phyloP scores from a whole-genome alignment of 225 moss, liverwort and hornwort species.

The Sphagnum contortum region DNA sequence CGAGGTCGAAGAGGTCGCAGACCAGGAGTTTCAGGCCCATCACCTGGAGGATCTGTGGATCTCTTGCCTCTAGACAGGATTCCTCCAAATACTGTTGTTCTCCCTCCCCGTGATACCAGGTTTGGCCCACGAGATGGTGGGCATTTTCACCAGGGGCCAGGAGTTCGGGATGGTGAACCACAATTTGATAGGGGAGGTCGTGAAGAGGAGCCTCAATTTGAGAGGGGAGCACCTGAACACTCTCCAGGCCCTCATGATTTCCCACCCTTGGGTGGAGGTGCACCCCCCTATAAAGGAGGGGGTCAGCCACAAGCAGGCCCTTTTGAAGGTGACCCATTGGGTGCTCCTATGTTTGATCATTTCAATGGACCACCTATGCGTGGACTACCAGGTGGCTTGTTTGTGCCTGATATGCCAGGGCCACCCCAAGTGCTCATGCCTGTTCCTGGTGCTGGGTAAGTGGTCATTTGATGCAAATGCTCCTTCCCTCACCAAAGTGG shows the following conservation, averaged over 20 bases:
- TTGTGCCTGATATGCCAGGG: conserved; percentile 88
- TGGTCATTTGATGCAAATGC: background rate
- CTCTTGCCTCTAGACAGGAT: conserved; percentile 51
- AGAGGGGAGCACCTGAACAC: conserved; percentile 72
- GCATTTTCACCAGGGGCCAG: conserved; percentile 65
- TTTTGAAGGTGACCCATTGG: conserved; percentile 88
- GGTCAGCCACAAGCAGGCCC: conserved; percentile 62
- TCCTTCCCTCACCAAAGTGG: too few species aligned
- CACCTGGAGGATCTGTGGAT: conserved; percentile 31
- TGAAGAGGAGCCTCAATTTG: conserved; percentile 84
- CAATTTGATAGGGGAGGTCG: conserved; percentile 67
- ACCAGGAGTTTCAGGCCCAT: conserved; percentile 36
- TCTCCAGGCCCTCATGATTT: conserved; percentile 81
- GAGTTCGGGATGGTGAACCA: conserved; percentile 67
- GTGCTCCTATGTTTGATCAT: conserved; percentile 92
- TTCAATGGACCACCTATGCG: conserved; percentile 88
- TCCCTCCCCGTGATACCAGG: conserved; percentile 7
- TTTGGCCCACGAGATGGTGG: conserved; percentile 41
- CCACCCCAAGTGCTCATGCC: conserved; percentile 99
- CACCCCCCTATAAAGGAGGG: conserved; percentile 70
- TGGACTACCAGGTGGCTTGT: conserved; percentile 83
- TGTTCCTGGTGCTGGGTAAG: conserved; percentile 99
- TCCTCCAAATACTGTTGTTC: conserved; percentile 33
- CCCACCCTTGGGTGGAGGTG: conserved; percentile 53
- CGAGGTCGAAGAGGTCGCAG: conserved; percentile 60